Evolutionary conservation across 2,329 filamentous ascomycete genomes (phyloP), one percentile per base, ranked within the genome.

Genomic region (Botrytis squamosa): DNA sequence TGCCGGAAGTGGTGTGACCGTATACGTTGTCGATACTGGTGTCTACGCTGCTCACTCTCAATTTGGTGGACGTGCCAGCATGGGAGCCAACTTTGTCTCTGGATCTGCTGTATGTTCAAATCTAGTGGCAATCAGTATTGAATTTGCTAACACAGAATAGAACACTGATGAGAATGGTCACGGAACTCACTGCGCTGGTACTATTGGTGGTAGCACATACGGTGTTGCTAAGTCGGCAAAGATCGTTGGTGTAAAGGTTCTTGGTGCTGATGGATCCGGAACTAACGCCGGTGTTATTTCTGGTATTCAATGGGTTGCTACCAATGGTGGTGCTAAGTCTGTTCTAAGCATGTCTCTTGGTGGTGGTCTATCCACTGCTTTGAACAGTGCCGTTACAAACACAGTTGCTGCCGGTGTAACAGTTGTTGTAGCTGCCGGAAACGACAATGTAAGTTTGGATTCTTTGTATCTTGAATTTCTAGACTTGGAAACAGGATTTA

Each of bases 341-440:
- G 86, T 89, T 29, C 84, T 88, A 74, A 87, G 84, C 82, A 85
- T 90, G 85, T 88, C 86, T 36, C 84, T 90, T 3, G 87, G 87
- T 20, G 86, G 85, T 3, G 73, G 78, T 44, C 80, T 78, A 73
- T 86, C 85, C 0, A 75, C 81, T 0, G 82, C 87, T 62, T 82
- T 88, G 78, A 89, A 89, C 83, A 79, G 77, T 52, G 86, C 86
- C 64, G 83, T 89, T 29, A 82, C 84, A 55, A 82, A 80, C 40
- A 85, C 86, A 68, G 84, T 84, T 77, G 77, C 78, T 36, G 78
- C 80, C 2, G 87, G 87, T 36, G 81, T 90, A 46, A 84, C 88
- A 70, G 83, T 86, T 3, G 85, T 87, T 44, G 87, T 88, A 0
- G 87, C 88, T 6, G 88, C 88, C 33, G 88, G 88, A 29, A 89